These are phyloP conservation scores for Mitragyna speciosa DNA, from an alignment of 257 asterid species.

Conservation along the genomic window DNA sequence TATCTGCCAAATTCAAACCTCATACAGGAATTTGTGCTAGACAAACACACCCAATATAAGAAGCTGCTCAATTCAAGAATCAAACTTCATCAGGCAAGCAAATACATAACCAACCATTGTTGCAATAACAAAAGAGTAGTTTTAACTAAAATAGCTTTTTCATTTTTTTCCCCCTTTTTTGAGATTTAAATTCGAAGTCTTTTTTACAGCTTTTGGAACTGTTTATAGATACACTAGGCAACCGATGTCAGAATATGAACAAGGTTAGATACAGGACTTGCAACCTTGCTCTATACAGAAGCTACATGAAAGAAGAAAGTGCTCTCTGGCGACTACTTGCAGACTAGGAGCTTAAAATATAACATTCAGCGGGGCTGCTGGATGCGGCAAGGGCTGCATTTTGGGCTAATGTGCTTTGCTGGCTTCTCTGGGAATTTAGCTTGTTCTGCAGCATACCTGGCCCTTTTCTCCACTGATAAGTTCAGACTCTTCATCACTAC, in stretches of 20 bases:
- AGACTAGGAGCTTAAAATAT: slow-evolving; percentile 22
- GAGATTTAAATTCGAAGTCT: slow-evolving; percentile 19
- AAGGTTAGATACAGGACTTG: slow-evolving; percentile 56
- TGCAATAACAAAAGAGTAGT: background rate
- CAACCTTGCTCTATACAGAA: slow-evolving; percentile 75
- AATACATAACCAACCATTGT: background rate
- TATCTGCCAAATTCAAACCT: background rate
- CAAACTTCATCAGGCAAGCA: background rate
- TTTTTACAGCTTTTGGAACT: slow-evolving; percentile 17
- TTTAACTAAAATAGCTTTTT: background rate
- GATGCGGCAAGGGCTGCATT: slow-evolving; percentile 73
- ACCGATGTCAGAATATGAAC: slow-evolving; percentile 58
- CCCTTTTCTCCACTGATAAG: slow-evolving; percentile 40
- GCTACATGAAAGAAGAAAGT: slow-evolving; percentile 29
- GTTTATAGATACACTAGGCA: slow-evolving; percentile 29
- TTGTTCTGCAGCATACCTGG: slow-evolving; percentile 39
- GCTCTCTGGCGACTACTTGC: slow-evolving; percentile 28
- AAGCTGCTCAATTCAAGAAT: too few species aligned
- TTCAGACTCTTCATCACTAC: slow-evolving; percentile 46
- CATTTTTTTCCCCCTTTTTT: background rate
- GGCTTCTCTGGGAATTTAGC: slow-evolving; percentile 63
- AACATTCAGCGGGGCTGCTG: slow-evolving; percentile 81
- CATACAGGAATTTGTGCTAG: too few species aligned
- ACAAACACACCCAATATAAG: background rate
- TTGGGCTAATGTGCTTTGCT: slow-evolving; percentile 56